Conservation (phyloP, 352 stramenopile species). For the Globisporangium carolinianum region DNA sequence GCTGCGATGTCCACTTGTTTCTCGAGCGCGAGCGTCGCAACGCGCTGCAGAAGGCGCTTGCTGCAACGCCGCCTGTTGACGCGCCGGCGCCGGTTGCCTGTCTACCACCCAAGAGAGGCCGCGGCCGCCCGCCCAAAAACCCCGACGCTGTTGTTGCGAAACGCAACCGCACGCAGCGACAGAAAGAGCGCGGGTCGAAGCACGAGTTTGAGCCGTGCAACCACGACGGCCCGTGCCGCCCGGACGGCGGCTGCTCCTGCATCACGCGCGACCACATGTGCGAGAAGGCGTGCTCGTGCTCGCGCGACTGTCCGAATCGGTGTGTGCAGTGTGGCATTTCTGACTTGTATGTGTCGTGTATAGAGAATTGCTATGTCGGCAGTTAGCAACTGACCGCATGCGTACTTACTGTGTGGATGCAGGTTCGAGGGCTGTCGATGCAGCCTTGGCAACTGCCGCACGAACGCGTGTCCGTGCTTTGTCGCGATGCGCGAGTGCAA, state of each 20-base stretch:
- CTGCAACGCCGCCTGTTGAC: too few relatives aligned
- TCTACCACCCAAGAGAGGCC: slow-evolving; percentile 1
- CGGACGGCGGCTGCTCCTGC: slow-evolving; percentile 47
- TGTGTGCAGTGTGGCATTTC: slow-evolving; percentile 14
- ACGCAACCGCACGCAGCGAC: slow-evolving; percentile 49
- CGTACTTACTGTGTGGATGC: neutral
- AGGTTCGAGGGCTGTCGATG: slow-evolving; percentile 51
- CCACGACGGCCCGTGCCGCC: slow-evolving; percentile 58
- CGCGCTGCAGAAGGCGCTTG: too few relatives aligned
- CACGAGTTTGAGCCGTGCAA: slow-evolving; percentile 79
- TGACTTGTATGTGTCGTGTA: slow-evolving; percentile 1
- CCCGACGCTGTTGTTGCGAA: slow-evolving; percentile 8
- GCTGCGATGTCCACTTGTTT: slow-evolving; percentile 44
- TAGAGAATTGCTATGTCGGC: neutral
- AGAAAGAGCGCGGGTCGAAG: slow-evolving; percentile 54
- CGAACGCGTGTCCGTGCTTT: slow-evolving; percentile 58
- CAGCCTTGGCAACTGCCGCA: slow-evolving; percentile 50
- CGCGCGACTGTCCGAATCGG: slow-evolving; percentile 65
- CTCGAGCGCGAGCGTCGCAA: slow-evolving; percentile 32
- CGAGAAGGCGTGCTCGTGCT: slow-evolving; percentile 80
- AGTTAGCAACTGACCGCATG: neutral
- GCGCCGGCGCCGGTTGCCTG: neutral
- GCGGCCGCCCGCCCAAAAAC: neutral
- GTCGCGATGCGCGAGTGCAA: slow-evolving; percentile 50
- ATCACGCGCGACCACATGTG: slow-evolving; percentile 74